phyloP scores from a whole-genome alignment of 441 rosid genomes.

The Populus trichocarpa region DNA sequence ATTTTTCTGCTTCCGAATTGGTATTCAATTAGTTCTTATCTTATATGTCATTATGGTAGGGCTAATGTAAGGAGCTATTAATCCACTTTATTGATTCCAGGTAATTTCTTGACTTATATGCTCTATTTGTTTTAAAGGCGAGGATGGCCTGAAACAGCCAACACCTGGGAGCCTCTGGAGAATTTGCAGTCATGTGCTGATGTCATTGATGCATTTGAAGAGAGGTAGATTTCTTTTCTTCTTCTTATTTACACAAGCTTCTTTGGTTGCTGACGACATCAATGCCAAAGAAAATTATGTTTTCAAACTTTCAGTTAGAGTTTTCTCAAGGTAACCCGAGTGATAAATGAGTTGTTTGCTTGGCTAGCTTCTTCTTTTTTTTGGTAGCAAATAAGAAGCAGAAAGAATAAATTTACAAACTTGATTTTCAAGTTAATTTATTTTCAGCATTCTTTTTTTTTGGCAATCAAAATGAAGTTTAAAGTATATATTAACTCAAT shows the following conservation, averaged over 20 bases:
- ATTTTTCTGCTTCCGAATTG: neutral
- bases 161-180: slow-evolving; percentile 99
- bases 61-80: neutral
- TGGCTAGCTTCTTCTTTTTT: neutral
- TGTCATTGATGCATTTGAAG: slow-evolving; percentile 91
- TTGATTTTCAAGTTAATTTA: neutral
- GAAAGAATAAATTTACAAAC: neutral
- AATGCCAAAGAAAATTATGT: neutral
- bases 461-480: neutral
- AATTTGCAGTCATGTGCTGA: slow-evolving; percentile 86
- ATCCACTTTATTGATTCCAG: slow-evolving; percentile 14
- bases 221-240: slow-evolving; percentile 47
- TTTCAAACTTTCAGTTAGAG: neutral
- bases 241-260: neutral
- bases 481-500: neutral
- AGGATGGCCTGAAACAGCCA: slow-evolving; percentile 94
- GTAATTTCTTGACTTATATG: neutral
- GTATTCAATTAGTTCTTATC: neutral
- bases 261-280: slow-evolving; percentile 9
- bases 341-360: neutral
- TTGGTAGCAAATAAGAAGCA: neutral
- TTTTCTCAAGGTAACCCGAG: neutral
- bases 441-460: neutral
- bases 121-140: slow-evolving; percentile 55
- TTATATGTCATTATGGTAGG: slow-evolving; percentile 8